phyloP scores from a whole-genome alignment of 2,329 filamentous ascomycete species.

The Chrysosporium queenslandicum region DNA sequence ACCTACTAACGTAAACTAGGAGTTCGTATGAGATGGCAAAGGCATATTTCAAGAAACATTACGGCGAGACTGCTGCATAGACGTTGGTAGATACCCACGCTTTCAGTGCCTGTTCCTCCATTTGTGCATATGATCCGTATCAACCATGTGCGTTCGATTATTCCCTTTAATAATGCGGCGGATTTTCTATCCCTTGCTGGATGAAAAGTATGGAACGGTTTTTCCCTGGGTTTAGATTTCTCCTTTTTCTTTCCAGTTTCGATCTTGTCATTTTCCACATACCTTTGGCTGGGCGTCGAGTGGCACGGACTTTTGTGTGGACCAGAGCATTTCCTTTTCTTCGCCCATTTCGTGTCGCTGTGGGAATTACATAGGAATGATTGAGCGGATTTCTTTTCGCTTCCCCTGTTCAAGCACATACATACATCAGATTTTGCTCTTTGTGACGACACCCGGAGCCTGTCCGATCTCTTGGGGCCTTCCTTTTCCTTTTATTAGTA shows the following conservation, averaged over 20 bases:
- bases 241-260: neutral
- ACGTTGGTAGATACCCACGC: constrained; percentile 9
- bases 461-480: neutral
- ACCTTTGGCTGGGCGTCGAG: constrained; percentile 7
- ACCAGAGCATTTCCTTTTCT: neutral
- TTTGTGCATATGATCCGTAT: neutral
- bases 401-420: constrained; percentile 3
- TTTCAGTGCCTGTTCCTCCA: neutral
- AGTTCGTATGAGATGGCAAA: constrained; percentile 60
- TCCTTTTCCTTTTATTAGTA: neutral
- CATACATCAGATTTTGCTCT: neutral
- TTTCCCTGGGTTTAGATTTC: constrained; percentile 6
- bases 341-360: neutral
- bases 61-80: constrained; percentile 15
- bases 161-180: constrained; percentile 4
- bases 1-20: constrained; percentile 31
- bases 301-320: constrained; percentile 3
- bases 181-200: constrained; percentile 6
- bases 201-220: constrained; percentile 12
- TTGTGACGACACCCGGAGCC: neutral
- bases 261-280: constrained; percentile 1
- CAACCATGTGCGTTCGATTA: constrained; percentile 3
- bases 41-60: constrained; percentile 51
- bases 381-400: neutral
- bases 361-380: constrained; percentile 3